A percentile compares a stretch with the other conserved stretches of the same genome.
phyloP scores from a whole-genome alignment of 192 early-diverging fungal species.

The Linderina pennispora region DNA sequence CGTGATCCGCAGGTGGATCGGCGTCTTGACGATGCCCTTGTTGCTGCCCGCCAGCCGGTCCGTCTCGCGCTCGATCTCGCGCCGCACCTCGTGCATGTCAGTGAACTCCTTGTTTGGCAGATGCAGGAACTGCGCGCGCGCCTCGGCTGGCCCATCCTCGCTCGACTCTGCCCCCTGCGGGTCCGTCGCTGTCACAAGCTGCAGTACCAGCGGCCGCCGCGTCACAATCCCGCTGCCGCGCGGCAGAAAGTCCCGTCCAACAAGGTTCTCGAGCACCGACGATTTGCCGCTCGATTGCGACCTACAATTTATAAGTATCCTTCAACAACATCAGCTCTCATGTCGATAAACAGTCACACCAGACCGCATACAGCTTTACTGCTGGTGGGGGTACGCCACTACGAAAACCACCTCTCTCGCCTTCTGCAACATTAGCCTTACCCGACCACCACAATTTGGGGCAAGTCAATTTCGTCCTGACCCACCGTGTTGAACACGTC shows the following conservation, averaged over 20 bases:
- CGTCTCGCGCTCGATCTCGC: conserved; percentile 77
- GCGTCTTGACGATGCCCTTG: conserved; percentile 70
- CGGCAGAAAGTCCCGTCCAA: conserved; percentile 97
- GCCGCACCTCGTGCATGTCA: conserved; percentile 69
- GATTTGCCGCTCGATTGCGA: conserved; percentile 92
- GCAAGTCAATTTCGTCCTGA: conserved; percentile 69
- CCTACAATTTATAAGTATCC: conserved; percentile 11
- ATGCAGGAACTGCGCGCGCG: conserved; percentile 69
- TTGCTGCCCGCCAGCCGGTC: conserved; percentile 71
- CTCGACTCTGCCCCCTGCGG: conserved; percentile 1
- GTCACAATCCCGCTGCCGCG: conserved; percentile 85
- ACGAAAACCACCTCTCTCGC: too few relatives aligned
- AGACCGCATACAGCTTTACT: background rate
- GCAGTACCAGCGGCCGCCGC: conserved; percentile 72
- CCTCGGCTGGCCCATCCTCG: conserved; percentile 13
- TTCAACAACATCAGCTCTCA: background rate
- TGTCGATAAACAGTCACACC: background rate
- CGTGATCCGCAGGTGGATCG: conserved; percentile 72
- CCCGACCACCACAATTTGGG: conserved; percentile 84
- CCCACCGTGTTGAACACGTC: conserved; percentile 74
- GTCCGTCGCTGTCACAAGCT: conserved; percentile 59
- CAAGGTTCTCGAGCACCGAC: conserved; percentile 97
- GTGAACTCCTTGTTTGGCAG: conserved; percentile 67
- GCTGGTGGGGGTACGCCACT: too few relatives aligned
- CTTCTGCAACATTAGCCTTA: too few relatives aligned